Evolutionary conservation across 352 stramenopile genomes (phyloP).

Genomic region (Pythium scleroteichum): DNA sequence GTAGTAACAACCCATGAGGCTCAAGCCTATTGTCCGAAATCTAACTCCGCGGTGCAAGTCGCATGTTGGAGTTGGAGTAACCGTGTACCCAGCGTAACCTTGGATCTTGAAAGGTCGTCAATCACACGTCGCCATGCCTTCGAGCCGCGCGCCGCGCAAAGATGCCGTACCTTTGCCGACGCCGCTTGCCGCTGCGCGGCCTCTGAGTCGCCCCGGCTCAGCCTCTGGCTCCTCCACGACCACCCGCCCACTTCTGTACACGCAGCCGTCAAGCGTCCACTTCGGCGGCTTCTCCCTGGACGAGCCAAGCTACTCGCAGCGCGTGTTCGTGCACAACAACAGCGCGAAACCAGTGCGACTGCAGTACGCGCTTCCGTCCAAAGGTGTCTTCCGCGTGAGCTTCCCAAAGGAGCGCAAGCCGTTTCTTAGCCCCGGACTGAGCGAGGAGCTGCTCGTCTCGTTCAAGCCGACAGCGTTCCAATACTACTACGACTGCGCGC

Average conservation of each 20-base stretch:
- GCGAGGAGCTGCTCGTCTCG: constrained; percentile 72
- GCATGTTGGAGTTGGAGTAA: too few relatives aligned
- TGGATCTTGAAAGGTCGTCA: too few relatives aligned
- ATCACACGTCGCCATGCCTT: too few relatives aligned
- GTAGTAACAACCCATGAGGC: too few relatives aligned
- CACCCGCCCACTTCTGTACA: constrained; percentile 36
- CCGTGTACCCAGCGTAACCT: too few relatives aligned
- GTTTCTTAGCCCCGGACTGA: constrained; percentile 73
- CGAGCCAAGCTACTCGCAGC: constrained; percentile 51
- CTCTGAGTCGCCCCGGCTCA: constrained; percentile 8
- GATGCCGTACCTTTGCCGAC: too few relatives aligned
- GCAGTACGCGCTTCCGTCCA: constrained; percentile 61
- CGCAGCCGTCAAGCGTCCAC: constrained; percentile 73
- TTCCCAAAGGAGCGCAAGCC: constrained; percentile 57
- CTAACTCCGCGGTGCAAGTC: too few relatives aligned
- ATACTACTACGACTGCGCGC: constrained; percentile 91
- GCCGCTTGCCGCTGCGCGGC: background rate
- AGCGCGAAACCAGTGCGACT: constrained; percentile 67
- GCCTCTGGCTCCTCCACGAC: background rate
- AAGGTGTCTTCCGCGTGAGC: constrained; percentile 46
- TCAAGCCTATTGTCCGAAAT: too few relatives aligned
- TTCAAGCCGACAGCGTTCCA: constrained; percentile 76
- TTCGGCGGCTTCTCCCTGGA: constrained; percentile 84
- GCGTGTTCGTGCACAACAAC: constrained; percentile 77
- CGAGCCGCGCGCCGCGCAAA: too few relatives aligned